phyloP scores from a whole-genome alignment of 1,284 basidiomycete genomes.

The Cerrena zonata region DNA sequence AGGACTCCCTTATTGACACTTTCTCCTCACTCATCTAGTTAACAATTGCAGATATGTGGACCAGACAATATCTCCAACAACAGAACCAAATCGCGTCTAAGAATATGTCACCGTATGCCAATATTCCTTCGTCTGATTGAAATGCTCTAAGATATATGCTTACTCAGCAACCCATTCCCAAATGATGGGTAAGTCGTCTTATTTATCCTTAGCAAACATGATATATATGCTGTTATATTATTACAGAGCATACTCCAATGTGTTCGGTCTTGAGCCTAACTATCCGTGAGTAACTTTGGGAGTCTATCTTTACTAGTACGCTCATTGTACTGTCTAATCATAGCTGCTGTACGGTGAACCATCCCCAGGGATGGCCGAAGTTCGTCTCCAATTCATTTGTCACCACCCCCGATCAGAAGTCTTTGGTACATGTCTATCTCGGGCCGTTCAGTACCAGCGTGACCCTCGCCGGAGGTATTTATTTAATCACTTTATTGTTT shows the following conservation, averaged over 20 bases:
- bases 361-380: conserved; percentile 58
- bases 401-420: conserved; percentile 41
- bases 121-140: background rate
- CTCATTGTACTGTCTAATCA: background rate
- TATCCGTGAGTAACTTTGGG: conserved; percentile 23
- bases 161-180: conserved; percentile 47
- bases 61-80: conserved; percentile 54
- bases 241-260: conserved; percentile 48
- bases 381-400: conserved; percentile 56
- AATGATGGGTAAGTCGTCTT: conserved; percentile 38
- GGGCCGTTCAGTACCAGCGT: conserved; percentile 45
- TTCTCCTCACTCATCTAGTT: background rate
- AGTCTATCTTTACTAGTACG: too few relatives aligned
- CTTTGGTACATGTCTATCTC: conserved; percentile 52
- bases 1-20: conserved; percentile 7
- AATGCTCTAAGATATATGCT: background rate
- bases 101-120: conserved; percentile 50
- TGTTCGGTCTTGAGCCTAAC: conserved; percentile 40
- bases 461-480: conserved; percentile 39
- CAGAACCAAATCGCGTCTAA: conserved; percentile 55
- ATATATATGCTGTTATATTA: background rate
- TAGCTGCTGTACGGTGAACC: conserved; percentile 58
- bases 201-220: too few relatives aligned
- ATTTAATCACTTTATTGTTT: background rate
- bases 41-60: conserved; percentile 46